A percentile compares a stretch with the other conserved stretches of the same genome.
Conservation (phyloP, 164 flowering plant species). For the grape (Vitis vinifera) region DNA sequence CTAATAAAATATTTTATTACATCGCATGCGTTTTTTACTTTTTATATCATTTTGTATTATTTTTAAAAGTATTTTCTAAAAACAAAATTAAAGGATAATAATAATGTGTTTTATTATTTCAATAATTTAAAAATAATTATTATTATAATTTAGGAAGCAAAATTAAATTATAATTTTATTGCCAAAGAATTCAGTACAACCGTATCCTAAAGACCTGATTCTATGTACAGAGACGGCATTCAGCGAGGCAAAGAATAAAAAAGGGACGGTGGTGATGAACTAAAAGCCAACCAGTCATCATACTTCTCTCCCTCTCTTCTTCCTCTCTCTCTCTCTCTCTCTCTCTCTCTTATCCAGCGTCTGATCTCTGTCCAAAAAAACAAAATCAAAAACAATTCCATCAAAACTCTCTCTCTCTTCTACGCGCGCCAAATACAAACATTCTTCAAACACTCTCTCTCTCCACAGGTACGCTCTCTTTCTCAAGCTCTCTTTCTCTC, state of each 20-base stretch:
- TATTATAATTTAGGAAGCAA: no score
- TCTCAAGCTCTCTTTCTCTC: neutral
- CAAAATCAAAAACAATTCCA: neutral
- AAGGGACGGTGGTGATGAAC: slow-evolving; percentile 26
- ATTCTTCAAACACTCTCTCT: neutral
- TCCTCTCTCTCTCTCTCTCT: neutral
- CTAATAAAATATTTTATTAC: no score
- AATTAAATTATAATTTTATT: no score
- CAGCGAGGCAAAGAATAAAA: neutral
- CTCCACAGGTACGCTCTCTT: slow-evolving; percentile 3
- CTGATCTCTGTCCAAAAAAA: neutral
- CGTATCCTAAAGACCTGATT: no score
- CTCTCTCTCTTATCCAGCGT: neutral
- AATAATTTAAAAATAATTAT: no score
- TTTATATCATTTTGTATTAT: no score
- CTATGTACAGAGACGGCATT: no score
- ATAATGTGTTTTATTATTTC: no score
- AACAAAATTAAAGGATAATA: no score
- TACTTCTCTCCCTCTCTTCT: slow-evolving; percentile 9
- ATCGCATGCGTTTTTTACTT: no score
- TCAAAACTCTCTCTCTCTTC: neutral
- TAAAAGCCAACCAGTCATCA: slow-evolving; percentile 1
- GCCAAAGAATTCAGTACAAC: no score
- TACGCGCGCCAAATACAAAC: slow-evolving; percentile 25
- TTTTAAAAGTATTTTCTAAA: no score